These are phyloP conservation scores for Hanseniaspora occidentalis DNA, from an alignment of 805 yeast genomes.

Conservation along the genomic window DNA sequence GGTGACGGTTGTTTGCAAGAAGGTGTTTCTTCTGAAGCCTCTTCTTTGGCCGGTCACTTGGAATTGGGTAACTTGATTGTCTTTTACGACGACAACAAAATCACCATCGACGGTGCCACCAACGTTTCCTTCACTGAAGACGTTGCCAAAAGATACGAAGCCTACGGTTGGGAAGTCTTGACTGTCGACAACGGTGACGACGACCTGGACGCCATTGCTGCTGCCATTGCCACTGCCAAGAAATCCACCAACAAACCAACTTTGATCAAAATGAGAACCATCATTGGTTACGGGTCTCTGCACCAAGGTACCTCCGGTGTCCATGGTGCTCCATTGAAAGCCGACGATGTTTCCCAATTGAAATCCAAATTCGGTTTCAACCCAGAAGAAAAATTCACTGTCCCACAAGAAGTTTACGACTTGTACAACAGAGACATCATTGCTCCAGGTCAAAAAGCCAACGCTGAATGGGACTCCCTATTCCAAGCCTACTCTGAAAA, in stretches of 20 bases:
- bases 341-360: slow-evolving; percentile 82
- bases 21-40: slow-evolving; percentile 92
- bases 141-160: slow-evolving; percentile 68
- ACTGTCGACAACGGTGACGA: slow-evolving; percentile 71
- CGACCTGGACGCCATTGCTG: slow-evolving; percentile 56
- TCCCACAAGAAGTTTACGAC: slow-evolving; percentile 74
- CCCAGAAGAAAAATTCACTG: slow-evolving; percentile 68
- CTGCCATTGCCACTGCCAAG: slow-evolving; percentile 76
- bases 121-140: slow-evolving; percentile 87
- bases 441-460: slow-evolving; percentile 50
- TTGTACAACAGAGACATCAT: slow-evolving; percentile 43
- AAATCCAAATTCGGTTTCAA: slow-evolving; percentile 78
- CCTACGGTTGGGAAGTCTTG: slow-evolving; percentile 89
- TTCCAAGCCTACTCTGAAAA: slow-evolving; percentile 49
- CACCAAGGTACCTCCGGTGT: slow-evolving; percentile 79
- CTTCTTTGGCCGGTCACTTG: slow-evolving; percentile 92
- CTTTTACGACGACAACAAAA: slow-evolving; percentile 92
- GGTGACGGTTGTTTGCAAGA: slow-evolving; percentile 99
- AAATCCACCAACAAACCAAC: slow-evolving; percentile 71
- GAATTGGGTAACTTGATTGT: slow-evolving; percentile 87
- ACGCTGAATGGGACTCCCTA: slow-evolving; percentile 62
- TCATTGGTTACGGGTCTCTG: slow-evolving; percentile 88
- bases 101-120: slow-evolving; percentile 93
- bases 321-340: slow-evolving; percentile 92
- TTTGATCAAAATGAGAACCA: slow-evolving; percentile 75